These are phyloP conservation scores for Neopestalotiopsis rosae DNA, from an alignment of 2,329 filamentous ascomycete species.

Conservation along the genomic window DNA sequence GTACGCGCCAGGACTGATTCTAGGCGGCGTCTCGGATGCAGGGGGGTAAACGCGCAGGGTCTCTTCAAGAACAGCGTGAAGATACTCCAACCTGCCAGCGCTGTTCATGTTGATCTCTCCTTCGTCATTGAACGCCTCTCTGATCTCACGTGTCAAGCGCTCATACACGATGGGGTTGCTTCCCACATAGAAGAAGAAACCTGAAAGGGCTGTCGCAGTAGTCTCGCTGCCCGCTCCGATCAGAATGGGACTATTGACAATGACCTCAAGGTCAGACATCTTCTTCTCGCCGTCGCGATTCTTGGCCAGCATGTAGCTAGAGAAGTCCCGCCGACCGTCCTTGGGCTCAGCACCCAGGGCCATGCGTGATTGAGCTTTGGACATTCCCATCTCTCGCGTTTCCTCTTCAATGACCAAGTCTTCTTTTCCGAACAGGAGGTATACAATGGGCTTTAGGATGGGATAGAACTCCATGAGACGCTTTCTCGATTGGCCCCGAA, in stretches of 20 bases:
- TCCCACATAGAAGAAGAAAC: neutral
- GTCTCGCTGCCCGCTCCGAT: neutral
- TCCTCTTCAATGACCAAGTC: neutral
- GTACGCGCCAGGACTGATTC: neutral
- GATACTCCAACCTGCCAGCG: neutral
- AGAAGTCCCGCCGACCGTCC: neutral
- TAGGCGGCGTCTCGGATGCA: neutral
- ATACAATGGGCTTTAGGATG: neutral
- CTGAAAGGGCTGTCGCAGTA: neutral
- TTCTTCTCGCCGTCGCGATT: neutral
- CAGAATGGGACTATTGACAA: neutral
- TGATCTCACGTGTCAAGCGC: neutral
- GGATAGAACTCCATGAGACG: neutral
- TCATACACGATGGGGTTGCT: neutral
- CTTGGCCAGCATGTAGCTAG: neutral
- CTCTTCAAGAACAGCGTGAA: neutral
- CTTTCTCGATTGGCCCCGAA: neutral
- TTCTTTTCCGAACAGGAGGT: neutral
- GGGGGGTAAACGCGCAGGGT: slow-evolving; percentile 4
- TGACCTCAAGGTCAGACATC: neutral
- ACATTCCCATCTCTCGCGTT: neutral
- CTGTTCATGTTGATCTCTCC: slow-evolving; percentile 6
- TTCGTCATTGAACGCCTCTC: neutral
- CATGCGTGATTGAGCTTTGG: neutral
- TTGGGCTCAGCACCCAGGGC: neutral